Evolutionary conservation across 1,284 basidiomycete species (phyloP), one percentile per base, ranked within the genome.

Genomic region (Austroboletus rostrupii): DNA sequence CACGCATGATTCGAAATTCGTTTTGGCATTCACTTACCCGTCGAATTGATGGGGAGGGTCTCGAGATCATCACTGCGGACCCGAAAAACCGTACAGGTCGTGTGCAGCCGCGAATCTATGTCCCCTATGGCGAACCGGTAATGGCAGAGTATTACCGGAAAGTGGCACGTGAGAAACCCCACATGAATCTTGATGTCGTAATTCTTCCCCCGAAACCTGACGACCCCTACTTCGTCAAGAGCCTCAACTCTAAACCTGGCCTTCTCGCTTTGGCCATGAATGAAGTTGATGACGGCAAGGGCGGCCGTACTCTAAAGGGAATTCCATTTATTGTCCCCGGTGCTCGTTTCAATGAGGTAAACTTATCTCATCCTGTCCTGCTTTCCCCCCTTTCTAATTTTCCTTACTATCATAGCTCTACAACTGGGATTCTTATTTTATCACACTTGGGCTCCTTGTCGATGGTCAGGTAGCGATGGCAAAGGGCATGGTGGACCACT

Each of bases 11-110:
- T 73, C 90, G 88, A 67, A 86, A 95, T 71, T 95, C 92, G 12
- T 99, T 99, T 76, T 99, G 96, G 96, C 91, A 96, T 68, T 92
- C 94, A 10, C 78, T 99, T 45, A 99, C 97, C 1, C 86, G 96
- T 47, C 85, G 93, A 35, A 99, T 99, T 63, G 97, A 99, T 65
- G 94, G 92, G 0, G 93, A 97, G 56, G 97, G 96, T 6, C 79
- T 99, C 31, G 95, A 98, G 69, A 91, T 93, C 55, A 97, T 98
- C 56, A 93, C 93, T 48, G 90, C 90, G 3, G 97, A 99, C 67
- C 96, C 97, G 11, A 99, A 99, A 76, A 97, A 96, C 67, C 80
- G 93, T 50, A 92, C 89, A 6, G 89, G 86, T 32, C 84, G 85
- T 53, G 74, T 87, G 47, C 90, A 91, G 57, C 92, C 95, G 14